Conservation (phyloP, 2,329 filamentous ascomycete species). For the Beauveria varroae region DNA sequence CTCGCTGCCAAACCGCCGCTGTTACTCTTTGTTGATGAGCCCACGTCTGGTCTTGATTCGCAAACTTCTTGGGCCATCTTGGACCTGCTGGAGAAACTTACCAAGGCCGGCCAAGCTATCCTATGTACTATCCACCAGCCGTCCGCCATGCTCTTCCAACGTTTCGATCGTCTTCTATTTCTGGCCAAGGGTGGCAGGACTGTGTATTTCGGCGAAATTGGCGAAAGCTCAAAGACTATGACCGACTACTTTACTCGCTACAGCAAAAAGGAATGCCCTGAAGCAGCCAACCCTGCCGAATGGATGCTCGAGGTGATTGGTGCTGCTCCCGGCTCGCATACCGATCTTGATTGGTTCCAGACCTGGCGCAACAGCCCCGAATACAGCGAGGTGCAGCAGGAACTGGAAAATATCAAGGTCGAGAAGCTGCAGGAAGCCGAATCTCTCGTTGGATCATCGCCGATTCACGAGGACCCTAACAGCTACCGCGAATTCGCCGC, state of each 20-base stretch:
- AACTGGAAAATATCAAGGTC: conserved; percentile 49
- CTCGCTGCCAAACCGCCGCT: conserved; percentile 85
- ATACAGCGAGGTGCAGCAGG: conserved; percentile 45
- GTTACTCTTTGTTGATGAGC: conserved; percentile 88
- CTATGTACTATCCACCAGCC: conserved; percentile 98
- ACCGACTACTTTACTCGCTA: conserved; percentile 71
- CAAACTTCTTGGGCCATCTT: conserved; percentile 92
- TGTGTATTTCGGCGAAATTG: conserved; percentile 77
- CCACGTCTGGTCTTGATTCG: conserved; percentile 86
- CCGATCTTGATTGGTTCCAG: conserved; percentile 58
- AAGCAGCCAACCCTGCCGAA: conserved; percentile 71
- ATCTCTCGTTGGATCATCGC: conserved; percentile 16
- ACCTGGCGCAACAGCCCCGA: conserved; percentile 54
- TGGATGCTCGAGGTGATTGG: conserved; percentile 64
- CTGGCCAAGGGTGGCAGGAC: conserved; percentile 67
- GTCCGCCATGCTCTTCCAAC: conserved; percentile 90
- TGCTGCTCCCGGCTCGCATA: conserved; percentile 55
- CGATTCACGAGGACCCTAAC: conserved; percentile 28
- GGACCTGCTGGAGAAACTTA: conserved; percentile 80
- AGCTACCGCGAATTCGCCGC: conserved; percentile 73
- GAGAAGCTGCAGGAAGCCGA: conserved; percentile 28
- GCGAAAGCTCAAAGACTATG: conserved; percentile 59
- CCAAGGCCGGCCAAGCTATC: conserved; percentile 82
- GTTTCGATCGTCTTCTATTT: conserved; percentile 77
- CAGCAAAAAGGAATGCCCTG: conserved; percentile 56